phyloP scores from a whole-genome alignment of 331 rosid species.

The Quercus phellos region DNA sequence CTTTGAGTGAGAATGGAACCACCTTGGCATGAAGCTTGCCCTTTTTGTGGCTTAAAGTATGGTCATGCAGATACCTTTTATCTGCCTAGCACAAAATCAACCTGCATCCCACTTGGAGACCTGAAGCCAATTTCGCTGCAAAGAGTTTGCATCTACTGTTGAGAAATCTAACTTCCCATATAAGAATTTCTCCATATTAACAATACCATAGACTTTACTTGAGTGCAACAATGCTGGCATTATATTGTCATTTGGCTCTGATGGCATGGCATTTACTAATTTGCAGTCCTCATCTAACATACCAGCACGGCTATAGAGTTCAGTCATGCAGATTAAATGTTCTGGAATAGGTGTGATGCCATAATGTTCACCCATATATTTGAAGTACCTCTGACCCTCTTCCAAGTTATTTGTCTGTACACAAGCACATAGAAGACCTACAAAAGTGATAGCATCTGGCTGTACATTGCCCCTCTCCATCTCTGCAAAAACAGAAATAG shows the following conservation, averaged over 20 bases:
- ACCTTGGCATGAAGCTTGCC: neutral
- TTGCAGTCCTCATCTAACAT: conserved; percentile 35
- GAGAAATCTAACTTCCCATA: conserved; percentile 1
- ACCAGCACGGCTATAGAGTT: conserved; percentile 34
- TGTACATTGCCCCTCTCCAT: conserved; percentile 35
- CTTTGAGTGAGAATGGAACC: neutral
- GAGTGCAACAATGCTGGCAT: conserved; percentile 29
- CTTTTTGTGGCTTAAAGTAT: neutral
- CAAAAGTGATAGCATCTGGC: conserved; percentile 66
- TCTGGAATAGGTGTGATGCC: conserved; percentile 49
- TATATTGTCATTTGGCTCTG: conserved; percentile 17
- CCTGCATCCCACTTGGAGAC: conserved; percentile 18
- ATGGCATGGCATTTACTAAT: conserved; percentile 15
- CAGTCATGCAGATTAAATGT: conserved; percentile 53
- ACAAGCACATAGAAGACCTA: conserved; percentile 58
- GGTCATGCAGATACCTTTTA: conserved; percentile 1
- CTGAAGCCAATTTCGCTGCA: neutral
- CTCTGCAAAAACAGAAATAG: conserved; percentile 35
- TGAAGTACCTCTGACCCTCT: conserved; percentile 41
- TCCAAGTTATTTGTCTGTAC: conserved; percentile 33
- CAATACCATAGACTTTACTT: conserved; percentile 16
- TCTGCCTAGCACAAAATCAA: conserved; percentile 4
- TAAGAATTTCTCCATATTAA: conserved; percentile 10
- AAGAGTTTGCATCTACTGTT: conserved; percentile 5
- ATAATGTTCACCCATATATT: conserved; percentile 45